Evolutionary conservation across 306 rosid species (phyloP).

Genomic region (Cicer pinnatifidum): DNA sequence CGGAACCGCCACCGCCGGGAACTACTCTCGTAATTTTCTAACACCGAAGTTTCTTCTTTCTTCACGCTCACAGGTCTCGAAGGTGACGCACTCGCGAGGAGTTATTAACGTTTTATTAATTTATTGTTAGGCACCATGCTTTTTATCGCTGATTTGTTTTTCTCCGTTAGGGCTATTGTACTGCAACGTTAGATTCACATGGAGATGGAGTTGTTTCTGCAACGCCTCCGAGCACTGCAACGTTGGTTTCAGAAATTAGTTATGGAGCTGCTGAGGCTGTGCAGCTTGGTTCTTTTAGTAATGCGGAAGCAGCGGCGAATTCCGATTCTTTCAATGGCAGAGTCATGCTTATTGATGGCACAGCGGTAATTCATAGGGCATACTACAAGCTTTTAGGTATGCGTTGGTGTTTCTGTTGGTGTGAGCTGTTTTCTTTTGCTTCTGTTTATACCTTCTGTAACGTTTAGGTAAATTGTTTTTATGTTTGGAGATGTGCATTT

Average conservation of each 20-base stretch:
- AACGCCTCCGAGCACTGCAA: constrained; percentile 40
- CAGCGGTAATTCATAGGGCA: constrained; percentile 80
- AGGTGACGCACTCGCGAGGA: constrained; percentile 42
- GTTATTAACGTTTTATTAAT: background rate
- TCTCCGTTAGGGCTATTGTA: constrained; percentile 61
- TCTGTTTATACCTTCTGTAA: background rate
- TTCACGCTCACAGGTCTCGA: constrained; percentile 33
- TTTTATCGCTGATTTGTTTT: background rate
- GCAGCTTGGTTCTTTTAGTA: constrained; percentile 44
- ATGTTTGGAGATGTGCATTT: constrained; percentile 21
- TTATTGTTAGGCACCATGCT: background rate
- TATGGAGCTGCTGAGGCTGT: constrained; percentile 37
- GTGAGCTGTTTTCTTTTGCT: background rate
- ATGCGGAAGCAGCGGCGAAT: constrained; percentile 41
- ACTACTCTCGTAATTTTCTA: constrained; percentile 30
- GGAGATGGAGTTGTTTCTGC: constrained; percentile 51
- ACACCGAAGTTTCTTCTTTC: constrained; percentile 41
- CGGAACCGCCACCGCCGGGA: constrained; percentile 12
- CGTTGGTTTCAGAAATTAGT: constrained; percentile 42
- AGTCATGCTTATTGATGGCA: constrained; percentile 92
- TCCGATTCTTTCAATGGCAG: constrained; percentile 61
- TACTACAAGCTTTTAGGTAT: constrained; percentile 90
- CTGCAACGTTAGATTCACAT: constrained; percentile 45
- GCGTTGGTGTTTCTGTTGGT: background rate
- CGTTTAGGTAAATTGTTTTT: background rate